Percentiles rank a stretch among this genome's conserved stretches.
Conservation (phyloP, 164 flowering plant genomes). For the Litsea cubeba region DNA sequence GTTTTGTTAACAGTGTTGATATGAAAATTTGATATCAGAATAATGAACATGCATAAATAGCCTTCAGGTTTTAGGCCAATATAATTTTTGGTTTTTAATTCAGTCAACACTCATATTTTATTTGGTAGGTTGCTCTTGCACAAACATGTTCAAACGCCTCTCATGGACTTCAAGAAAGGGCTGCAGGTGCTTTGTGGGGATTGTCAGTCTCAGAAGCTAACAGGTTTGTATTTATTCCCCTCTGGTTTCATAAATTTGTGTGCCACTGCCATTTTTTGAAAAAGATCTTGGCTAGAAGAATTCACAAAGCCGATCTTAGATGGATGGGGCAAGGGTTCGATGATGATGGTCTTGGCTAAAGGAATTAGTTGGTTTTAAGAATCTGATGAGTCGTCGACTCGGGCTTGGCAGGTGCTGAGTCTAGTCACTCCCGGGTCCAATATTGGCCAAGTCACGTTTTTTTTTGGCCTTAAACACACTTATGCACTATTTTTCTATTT, state of each 20-base stretch:
- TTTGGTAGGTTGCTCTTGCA: slow-evolving; percentile 87
- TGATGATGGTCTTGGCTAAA: no score
- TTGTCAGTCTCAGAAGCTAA: slow-evolving; percentile 96
- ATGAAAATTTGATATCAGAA: background rate
- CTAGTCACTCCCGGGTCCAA: no score
- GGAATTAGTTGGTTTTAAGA: no score
- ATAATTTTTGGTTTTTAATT: background rate
- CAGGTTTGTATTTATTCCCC: slow-evolving; percentile 40
- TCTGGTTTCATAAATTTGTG: background rate
- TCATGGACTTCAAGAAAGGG: slow-evolving; percentile 97
- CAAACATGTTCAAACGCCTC: slow-evolving; percentile 79
- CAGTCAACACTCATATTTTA: background rate
- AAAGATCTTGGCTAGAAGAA: background rate
- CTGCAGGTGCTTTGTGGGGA: slow-evolving; percentile 99
- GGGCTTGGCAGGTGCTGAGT: no score
- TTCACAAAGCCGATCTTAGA: no score
- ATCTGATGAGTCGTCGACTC: no score
- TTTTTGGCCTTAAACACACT: no score
- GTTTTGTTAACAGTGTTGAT: background rate
- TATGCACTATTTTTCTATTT: no score
- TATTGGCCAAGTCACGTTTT: no score
- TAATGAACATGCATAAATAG: background rate
- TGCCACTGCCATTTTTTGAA: background rate
- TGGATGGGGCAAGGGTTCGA: no score
- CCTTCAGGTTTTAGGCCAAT: no score